Evolutionary conservation across 768 basidiomycete genomes (phyloP).

Genomic region (Cystobasidium ongulense): DNA sequence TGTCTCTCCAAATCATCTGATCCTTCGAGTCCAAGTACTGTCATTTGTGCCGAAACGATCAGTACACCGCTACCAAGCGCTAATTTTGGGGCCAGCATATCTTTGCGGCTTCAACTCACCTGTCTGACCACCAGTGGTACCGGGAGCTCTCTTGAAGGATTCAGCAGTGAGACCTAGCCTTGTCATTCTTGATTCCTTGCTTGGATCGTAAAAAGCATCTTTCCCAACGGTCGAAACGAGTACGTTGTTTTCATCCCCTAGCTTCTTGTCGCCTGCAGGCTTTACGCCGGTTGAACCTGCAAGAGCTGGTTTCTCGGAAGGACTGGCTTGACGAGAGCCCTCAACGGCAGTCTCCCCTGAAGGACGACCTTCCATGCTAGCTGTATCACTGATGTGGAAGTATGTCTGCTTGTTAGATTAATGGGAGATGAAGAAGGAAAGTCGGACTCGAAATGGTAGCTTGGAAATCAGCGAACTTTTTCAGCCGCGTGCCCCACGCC

Average conservation of each 20-base stretch:
- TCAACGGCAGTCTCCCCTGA: slow-evolving; percentile 3
- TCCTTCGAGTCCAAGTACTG: not conserved
- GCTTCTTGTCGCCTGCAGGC: slow-evolving; percentile 2
- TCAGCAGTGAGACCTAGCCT: slow-evolving; percentile 45
- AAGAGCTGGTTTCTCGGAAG: not conserved
- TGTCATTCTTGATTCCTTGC: slow-evolving; percentile 36
- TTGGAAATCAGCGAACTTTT: not conserved
- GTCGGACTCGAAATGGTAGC: too few species aligned
- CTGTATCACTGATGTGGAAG: not conserved
- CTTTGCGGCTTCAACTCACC: not conserved
- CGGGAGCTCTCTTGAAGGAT: slow-evolving; percentile 47
- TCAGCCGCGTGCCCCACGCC: not conserved
- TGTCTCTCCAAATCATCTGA: slow-evolving; percentile 1
- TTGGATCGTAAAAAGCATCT: slow-evolving; percentile 9
- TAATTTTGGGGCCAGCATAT: not conserved
- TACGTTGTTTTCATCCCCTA: not conserved
- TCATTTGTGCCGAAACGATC: not conserved
- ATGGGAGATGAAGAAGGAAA: not conserved
- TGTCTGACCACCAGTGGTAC: slow-evolving; percentile 33
- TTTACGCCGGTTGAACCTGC: not conserved
- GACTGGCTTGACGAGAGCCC: not conserved
- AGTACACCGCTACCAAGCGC: not conserved
- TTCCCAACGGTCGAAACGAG: not conserved
- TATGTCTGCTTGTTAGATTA: not conserved
- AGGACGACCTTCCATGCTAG: not conserved